Conservation (phyloP, 2,329 filamentous ascomycete genomes). For the Phialocephala sp. region DNA sequence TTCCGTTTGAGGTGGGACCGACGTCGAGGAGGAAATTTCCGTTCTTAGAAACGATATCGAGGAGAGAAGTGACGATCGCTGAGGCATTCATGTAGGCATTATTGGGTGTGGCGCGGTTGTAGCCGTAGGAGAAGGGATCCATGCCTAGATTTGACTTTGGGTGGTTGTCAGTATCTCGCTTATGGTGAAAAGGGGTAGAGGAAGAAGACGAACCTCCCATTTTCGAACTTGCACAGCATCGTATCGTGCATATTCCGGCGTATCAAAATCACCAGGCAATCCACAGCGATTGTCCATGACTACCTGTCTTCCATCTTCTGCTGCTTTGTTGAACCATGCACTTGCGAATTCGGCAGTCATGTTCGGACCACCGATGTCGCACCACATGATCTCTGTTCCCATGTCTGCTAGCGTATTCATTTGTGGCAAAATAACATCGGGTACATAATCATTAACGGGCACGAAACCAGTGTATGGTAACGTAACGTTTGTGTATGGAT, state of each 20-base stretch:
- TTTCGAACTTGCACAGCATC: constrained; percentile 42
- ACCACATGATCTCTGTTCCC: constrained; percentile 56
- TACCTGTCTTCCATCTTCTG: constrained; percentile 52
- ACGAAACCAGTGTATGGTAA: constrained; percentile 51
- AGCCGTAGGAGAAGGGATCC: constrained; percentile 64
- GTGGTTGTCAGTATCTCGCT: background rate
- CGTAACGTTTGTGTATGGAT: constrained; percentile 47
- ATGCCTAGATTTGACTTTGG: constrained; percentile 56
- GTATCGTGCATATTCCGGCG: constrained; percentile 61
- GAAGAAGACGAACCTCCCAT: constrained; percentile 40
- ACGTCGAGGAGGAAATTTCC: constrained; percentile 62
- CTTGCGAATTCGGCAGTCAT: constrained; percentile 48
- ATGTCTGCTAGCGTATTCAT: constrained; percentile 51
- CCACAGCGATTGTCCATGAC: constrained; percentile 63
- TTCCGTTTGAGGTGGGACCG: constrained; percentile 58
- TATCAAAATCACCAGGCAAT: constrained; percentile 47
- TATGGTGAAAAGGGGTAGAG: constrained; percentile 3
- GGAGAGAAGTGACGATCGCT: constrained; percentile 52
- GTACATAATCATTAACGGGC: constrained; percentile 48
- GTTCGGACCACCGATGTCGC: constrained; percentile 50
- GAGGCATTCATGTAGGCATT: constrained; percentile 56
- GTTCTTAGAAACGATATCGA: constrained; percentile 59
- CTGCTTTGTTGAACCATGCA: constrained; percentile 49
- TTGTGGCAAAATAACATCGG: constrained; percentile 51
- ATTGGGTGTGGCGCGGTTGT: constrained; percentile 58